A percentile compares a stretch with the other conserved stretches of the same genome.
phyloP scores from a whole-genome alignment of 192 early-diverging fungal genomes.

The Physocladia obscura region DNA sequence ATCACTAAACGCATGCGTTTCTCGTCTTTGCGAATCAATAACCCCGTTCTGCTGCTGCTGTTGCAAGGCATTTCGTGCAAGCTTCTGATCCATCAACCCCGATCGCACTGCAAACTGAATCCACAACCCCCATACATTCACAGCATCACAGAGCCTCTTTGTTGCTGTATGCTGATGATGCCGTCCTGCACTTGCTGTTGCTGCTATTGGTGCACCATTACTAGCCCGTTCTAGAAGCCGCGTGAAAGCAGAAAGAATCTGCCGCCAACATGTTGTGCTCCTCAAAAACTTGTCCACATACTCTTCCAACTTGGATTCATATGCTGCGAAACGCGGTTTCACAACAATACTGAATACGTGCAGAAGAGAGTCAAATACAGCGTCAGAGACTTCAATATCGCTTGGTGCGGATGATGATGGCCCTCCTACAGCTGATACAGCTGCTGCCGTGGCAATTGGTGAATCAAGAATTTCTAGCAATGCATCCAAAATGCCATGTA shows the following conservation, averaged over 20 bases:
- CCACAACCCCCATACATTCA: constrained; percentile 65
- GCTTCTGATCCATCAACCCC: constrained; percentile 22
- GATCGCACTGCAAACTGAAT: constrained; percentile 26
- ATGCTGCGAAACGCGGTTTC: constrained; percentile 61
- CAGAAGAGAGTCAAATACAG: constrained; percentile 53
- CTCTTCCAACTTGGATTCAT: constrained; percentile 56
- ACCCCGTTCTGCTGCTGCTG: neutral
- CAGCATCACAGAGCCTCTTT: constrained; percentile 41
- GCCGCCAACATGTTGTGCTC: constrained; percentile 37
- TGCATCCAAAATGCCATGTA: constrained; percentile 61
- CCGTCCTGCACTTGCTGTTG: neutral
- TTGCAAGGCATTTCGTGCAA: neutral
- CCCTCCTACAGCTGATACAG: neutral
- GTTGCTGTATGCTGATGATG: neutral
- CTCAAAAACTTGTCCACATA: constrained; percentile 57
- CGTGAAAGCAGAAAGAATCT: constrained; percentile 36
- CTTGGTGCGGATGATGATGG: neutral
- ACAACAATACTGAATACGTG: constrained; percentile 59
- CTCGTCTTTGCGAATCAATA: neutral
- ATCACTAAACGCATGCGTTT: neutral
- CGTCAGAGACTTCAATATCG: constrained; percentile 34
- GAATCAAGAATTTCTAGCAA: constrained; percentile 60
- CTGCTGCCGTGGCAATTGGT: neutral
- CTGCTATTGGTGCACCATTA: constrained; percentile 38
- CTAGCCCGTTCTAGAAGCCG: constrained; percentile 45